These are phyloP conservation scores for Kodamaea sp. DNA, from an alignment of 1,139 yeast genomes.

Conservation along the genomic window DNA sequence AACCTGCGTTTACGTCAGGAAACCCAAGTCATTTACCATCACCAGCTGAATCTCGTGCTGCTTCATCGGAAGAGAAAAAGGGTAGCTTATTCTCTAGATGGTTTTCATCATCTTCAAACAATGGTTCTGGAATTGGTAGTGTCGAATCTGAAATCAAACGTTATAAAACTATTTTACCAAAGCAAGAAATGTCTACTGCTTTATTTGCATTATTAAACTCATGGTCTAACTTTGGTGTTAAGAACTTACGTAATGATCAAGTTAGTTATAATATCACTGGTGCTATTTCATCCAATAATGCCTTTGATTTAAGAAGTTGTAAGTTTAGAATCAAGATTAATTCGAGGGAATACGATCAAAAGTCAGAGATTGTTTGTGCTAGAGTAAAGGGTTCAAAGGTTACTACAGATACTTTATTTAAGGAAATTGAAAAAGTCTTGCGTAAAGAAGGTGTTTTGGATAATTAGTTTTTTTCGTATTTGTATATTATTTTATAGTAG, in stretches of 20 bases:
- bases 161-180: slow-evolving; percentile 44
- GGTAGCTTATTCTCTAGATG: slow-evolving; percentile 39
- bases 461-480: slow-evolving; percentile 6
- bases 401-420: slow-evolving; percentile 43
- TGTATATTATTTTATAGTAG: slow-evolving; percentile 1
- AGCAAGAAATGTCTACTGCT: slow-evolving; percentile 61
- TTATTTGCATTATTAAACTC: slow-evolving; percentile 58
- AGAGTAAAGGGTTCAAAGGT: slow-evolving; percentile 44
- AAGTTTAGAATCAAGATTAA: slow-evolving; percentile 56
- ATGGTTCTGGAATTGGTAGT: slow-evolving; percentile 4
- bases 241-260: slow-evolving; percentile 48
- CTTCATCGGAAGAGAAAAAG: slow-evolving; percentile 33
- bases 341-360: slow-evolving; percentile 35
- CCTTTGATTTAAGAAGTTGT: slow-evolving; percentile 62
- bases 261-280: slow-evolving; percentile 51
- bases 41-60: slow-evolving; percentile 35
- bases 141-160: slow-evolving; percentile 29
- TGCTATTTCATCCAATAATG: slow-evolving; percentile 56
- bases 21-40: slow-evolving; percentile 31
- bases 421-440: slow-evolving; percentile 46
- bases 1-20: background rate
- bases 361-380: slow-evolving; percentile 45
- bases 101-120: slow-evolving; percentile 33
- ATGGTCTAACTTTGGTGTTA: slow-evolving; percentile 71
- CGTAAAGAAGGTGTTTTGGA: slow-evolving; percentile 47